These are phyloP conservation scores for Chytriomyces confervae DNA, from an alignment of 192 early-diverging fungal genomes.

Conservation along the genomic window DNA sequence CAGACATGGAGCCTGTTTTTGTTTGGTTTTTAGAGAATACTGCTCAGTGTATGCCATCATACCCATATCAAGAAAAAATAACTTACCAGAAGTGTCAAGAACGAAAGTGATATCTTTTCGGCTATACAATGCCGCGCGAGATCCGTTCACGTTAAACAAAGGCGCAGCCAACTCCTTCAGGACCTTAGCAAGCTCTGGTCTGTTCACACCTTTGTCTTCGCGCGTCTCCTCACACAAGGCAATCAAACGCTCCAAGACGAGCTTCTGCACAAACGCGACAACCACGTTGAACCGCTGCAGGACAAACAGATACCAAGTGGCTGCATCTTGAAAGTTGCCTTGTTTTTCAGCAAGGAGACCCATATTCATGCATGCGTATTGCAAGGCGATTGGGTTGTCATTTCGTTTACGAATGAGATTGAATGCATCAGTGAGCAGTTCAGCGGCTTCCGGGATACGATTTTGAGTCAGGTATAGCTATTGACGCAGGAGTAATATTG, in stretches of 20 bases:
- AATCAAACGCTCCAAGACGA: conserved; percentile 29
- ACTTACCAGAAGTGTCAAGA: conserved; percentile 26
- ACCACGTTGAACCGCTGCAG: conserved; percentile 39
- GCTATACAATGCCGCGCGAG: neutral
- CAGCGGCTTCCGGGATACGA: conserved; percentile 26
- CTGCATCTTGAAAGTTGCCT: conserved; percentile 28
- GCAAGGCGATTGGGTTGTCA: conserved; percentile 39
- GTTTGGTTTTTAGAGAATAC: neutral
- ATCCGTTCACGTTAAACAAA: neutral
- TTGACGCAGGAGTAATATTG: no score
- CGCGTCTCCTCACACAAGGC: conserved; percentile 37
- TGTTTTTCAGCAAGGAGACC: conserved; percentile 37
- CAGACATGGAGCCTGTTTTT: conserved; percentile 27
- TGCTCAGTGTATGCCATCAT: neutral
- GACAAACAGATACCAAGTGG: conserved; percentile 48
- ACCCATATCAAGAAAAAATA: neutral
- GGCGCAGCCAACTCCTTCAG: conserved; percentile 20
- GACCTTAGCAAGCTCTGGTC: conserved; percentile 37
- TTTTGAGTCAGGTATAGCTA: conserved; percentile 30
- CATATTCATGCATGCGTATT: conserved; percentile 49
- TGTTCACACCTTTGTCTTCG: conserved; percentile 14
- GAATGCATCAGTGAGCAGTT: conserved; percentile 40
- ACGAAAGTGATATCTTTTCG: conserved; percentile 22
- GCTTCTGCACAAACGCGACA: conserved; percentile 35
- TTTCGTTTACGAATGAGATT: conserved; percentile 18